Percentiles rank a stretch among this genome's conserved stretches.
These are phyloP conservation scores for Calamus simplicifolius DNA, from an alignment of 176 grass and related monocot species.

Conservation along the genomic window DNA sequence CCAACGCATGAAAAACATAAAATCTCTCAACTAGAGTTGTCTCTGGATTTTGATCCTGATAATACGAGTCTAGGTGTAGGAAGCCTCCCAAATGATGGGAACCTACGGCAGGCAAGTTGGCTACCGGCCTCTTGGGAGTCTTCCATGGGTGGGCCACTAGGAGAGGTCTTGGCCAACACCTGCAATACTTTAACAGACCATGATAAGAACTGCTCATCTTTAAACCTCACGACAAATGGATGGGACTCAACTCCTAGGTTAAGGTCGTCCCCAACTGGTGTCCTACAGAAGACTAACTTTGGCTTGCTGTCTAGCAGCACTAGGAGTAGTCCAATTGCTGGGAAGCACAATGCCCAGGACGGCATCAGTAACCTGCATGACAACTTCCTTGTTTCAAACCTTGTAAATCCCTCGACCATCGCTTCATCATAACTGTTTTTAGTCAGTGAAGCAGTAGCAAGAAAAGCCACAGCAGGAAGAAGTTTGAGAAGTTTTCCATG, in stretches of 20 bases:
- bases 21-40: too few relatives aligned
- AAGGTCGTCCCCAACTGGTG: slow-evolving; percentile 18
- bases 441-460: too few relatives aligned
- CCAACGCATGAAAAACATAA: too few relatives aligned
- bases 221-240: slow-evolving; percentile 15
- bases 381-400: slow-evolving; percentile 13
- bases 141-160: slow-evolving; percentile 31
- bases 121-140: slow-evolving; percentile 24
- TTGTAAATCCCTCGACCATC: slow-evolving; percentile 6
- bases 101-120: slow-evolving; percentile 5
- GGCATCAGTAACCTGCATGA: slow-evolving; percentile 12
- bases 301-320: slow-evolving; percentile 7
- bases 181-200: background rate
- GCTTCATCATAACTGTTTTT: slow-evolving; percentile 2
- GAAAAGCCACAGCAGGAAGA: too few relatives aligned
- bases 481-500: too few relatives aligned
- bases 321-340: slow-evolving; percentile 8
- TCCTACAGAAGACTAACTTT: slow-evolving; percentile 11
- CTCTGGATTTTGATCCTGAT: too few relatives aligned
- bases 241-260: slow-evolving; percentile 13
- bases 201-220: slow-evolving; percentile 12
- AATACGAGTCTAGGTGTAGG: too few relatives aligned
- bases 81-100: background rate
- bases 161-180: slow-evolving; percentile 28
- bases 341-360: background rate